A percentile compares a stretch with the other conserved stretches of the same genome.
Conservation (phyloP, 768 basidiomycete species). For the Baorangia bicolor region DNA sequence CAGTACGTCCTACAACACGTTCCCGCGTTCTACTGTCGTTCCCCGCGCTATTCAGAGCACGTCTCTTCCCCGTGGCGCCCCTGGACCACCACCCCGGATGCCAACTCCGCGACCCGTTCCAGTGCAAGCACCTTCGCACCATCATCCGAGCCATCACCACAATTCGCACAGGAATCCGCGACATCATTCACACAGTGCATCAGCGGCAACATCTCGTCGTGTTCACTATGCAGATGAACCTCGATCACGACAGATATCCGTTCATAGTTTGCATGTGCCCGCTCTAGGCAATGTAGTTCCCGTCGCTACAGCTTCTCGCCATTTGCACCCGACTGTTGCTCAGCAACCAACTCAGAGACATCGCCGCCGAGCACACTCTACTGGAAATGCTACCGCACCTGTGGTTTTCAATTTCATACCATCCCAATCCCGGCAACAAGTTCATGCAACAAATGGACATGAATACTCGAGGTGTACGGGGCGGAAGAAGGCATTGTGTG, state of each 20-base stretch:
- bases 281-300: neutral
- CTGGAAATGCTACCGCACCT: slow-evolving; percentile 10
- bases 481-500: slow-evolving; percentile 49
- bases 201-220: slow-evolving; percentile 21
- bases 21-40: slow-evolving; percentile 22
- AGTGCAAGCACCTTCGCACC: neutral
- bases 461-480: slow-evolving; percentile 53
- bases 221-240: slow-evolving; percentile 27
- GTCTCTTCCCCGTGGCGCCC: neutral
- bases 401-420: neutral
- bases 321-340: neutral
- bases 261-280: slow-evolving; percentile 1
- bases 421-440: slow-evolving; percentile 3
- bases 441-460: slow-evolving; percentile 14
- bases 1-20: slow-evolving; percentile 28
- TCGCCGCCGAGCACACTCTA: slow-evolving; percentile 23
- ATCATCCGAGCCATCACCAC: slow-evolving; percentile 1
- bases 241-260: slow-evolving; percentile 11
- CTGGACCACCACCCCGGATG: neutral
- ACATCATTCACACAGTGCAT: slow-evolving; percentile 9
- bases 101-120: slow-evolving; percentile 7
- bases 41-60: neutral
- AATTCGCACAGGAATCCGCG: neutral
- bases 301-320: neutral
- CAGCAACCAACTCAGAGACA: slow-evolving; percentile 10